phyloP scores from a whole-genome alignment of 176 grass and related monocot genomes.

The Musa acuminata region DNA sequence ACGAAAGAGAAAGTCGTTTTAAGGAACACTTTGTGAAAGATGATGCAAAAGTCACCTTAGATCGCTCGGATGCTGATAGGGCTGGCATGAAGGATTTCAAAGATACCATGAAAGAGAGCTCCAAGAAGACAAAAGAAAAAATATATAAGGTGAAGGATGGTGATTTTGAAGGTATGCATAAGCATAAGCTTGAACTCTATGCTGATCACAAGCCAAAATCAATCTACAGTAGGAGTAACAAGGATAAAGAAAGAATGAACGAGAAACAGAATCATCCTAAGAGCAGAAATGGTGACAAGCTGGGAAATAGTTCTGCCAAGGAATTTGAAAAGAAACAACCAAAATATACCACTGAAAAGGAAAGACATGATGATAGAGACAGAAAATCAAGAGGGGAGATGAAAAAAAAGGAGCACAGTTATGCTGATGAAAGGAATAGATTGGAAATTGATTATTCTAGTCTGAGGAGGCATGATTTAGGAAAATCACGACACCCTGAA shows the following conservation, averaged over 20 bases:
- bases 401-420: constrained; percentile 13
- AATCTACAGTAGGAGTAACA: constrained; percentile 13
- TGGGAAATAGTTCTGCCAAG: constrained; percentile 36
- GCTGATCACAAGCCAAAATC: constrained; percentile 18
- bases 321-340: constrained; percentile 34
- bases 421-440: constrained; percentile 19
- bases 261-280: constrained; percentile 29
- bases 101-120: constrained; percentile 20
- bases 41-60: constrained; percentile 4
- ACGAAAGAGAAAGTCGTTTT: not conserved
- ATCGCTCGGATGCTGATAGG: constrained; percentile 12
- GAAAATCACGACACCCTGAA: constrained; percentile 25
- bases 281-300: constrained; percentile 30
- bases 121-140: constrained; percentile 25
- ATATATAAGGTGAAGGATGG: constrained; percentile 24
- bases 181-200: not conserved
- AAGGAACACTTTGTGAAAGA: constrained; percentile 19
- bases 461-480: constrained; percentile 45
- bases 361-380: constrained; percentile 35
- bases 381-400: constrained; percentile 23
- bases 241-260: constrained; percentile 34
- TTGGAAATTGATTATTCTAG: constrained; percentile 35
- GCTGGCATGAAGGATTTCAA: constrained; percentile 28
- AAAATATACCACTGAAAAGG: constrained; percentile 26
- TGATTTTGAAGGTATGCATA: not conserved